phyloP scores from a whole-genome alignment of 176 grass and related monocot genomes.

The Tillandsia leiboldiana region DNA sequence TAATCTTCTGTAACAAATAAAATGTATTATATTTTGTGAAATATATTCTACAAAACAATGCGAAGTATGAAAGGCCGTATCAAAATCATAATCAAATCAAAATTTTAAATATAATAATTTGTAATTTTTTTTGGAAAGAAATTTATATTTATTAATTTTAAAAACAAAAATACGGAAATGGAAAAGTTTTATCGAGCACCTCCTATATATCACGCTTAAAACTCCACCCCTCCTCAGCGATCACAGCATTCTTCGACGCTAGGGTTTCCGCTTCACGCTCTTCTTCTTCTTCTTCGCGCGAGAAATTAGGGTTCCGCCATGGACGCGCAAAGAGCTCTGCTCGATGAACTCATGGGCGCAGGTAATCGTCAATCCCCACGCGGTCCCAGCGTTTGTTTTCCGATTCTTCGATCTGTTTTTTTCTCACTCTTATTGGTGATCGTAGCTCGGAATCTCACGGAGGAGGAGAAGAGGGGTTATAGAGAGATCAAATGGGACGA shows the following conservation, averaged over 20 bases:
- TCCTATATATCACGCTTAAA: too few species aligned
- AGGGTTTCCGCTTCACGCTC: background rate
- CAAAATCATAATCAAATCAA: too few species aligned
- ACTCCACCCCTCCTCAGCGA: too few species aligned
- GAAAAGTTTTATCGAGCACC: too few species aligned
- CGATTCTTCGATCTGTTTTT: constrained; percentile 1
- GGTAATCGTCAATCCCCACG: constrained; percentile 20
- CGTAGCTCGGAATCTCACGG: constrained; percentile 81
- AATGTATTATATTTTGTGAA: too few species aligned
- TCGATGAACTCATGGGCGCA: constrained; percentile 92
- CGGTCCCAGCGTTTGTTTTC: background rate
- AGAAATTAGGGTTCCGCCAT: constrained; percentile 44
- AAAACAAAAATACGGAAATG: too few species aligned
- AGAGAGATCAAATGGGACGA: constrained; percentile 85
- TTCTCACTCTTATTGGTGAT: constrained; percentile 10
- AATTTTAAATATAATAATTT: too few species aligned
- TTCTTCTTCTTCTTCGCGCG: background rate
- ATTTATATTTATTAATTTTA: too few species aligned
- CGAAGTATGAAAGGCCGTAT: too few species aligned
- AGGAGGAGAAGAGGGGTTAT: constrained; percentile 75
- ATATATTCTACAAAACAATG: too few species aligned
- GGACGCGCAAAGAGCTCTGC: constrained; percentile 89
- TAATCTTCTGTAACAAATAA: too few species aligned
- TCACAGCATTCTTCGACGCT: background rate
- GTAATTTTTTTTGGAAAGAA: too few species aligned